phyloP scores from a whole-genome alignment of 164 flowering plant genomes.

The Pachysandra terminalis region DNA sequence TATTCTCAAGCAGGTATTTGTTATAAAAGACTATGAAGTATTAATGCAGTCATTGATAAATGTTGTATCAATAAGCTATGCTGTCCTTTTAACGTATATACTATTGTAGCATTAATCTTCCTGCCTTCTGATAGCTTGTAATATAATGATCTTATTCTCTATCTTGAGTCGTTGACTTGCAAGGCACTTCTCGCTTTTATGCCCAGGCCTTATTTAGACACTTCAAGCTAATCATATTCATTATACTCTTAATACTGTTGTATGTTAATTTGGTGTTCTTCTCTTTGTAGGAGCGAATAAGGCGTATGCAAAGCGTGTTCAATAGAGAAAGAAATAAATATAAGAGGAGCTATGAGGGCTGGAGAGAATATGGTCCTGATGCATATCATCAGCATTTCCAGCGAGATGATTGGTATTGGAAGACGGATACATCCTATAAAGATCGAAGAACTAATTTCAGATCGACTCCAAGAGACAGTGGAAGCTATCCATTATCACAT shows the following conservation, averaged over 20 bases:
- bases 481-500: conserved; percentile 62
- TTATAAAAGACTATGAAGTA: too few relatives aligned
- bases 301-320: conserved; percentile 98
- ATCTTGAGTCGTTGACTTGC: too few relatives aligned
- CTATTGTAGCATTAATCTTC: neutral
- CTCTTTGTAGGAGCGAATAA: conserved; percentile 74
- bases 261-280: conserved; percentile 5
- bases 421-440: conserved; percentile 53
- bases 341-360: conserved; percentile 74
- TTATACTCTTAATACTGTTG: neutral
- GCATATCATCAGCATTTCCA: conserved; percentile 80
- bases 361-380: conserved; percentile 74
- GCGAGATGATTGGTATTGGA: conserved; percentile 87
- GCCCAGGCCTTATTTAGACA: neutral
- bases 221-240: neutral
- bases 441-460: conserved; percentile 45
- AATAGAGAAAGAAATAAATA: conserved; percentile 88
- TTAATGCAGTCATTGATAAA: too few relatives aligned
- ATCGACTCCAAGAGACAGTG: conserved; percentile 38
- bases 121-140: neutral
- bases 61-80: too few relatives aligned
- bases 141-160: too few relatives aligned
- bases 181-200: too few relatives aligned
- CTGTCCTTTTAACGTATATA: too few relatives aligned
- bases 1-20: too few relatives aligned